Conservation (phyloP, 2,329 filamentous ascomycete genomes). For the Tolypocladium album region DNA sequence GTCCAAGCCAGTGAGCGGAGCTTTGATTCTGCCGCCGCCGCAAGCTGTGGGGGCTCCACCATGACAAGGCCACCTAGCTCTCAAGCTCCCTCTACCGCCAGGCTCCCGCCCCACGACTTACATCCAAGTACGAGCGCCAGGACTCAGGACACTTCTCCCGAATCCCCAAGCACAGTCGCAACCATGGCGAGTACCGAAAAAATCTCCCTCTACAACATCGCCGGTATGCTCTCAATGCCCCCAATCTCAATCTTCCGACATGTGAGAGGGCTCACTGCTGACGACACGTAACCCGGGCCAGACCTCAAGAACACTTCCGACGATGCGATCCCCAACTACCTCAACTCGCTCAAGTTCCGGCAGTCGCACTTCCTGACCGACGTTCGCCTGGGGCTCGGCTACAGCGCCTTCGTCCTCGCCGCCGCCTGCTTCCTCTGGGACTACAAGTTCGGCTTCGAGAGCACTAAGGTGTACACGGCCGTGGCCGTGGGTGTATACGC, state of each 20-base stretch:
- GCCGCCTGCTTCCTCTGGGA: constrained; percentile 83
- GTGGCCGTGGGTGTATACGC: constrained; percentile 73
- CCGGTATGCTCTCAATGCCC: constrained; percentile 34
- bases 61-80: not conserved
- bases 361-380: constrained; percentile 76
- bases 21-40: constrained; percentile 9
- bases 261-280: not conserved
- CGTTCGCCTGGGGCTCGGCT: constrained; percentile 74
- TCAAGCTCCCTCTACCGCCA: not conserved
- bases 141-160: not conserved
- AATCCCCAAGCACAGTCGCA: not conserved
- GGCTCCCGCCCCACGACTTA: not conserved
- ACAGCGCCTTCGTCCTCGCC: constrained; percentile 68
- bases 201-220: constrained; percentile 56
- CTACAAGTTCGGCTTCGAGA: constrained; percentile 82
- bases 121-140: not conserved
- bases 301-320: constrained; percentile 96
- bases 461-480: constrained; percentile 71
- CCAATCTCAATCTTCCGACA: not conserved
- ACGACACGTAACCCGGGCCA: constrained; percentile 22
- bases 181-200: constrained; percentile 34
- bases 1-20: constrained; percentile 4
- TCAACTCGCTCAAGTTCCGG: constrained; percentile 75
- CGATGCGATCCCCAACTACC: constrained; percentile 87
- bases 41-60: not conserved